phyloP scores from a whole-genome alignment of 495 filamentous ascomycete species.

The Annulohypoxylon nitens region DNA sequence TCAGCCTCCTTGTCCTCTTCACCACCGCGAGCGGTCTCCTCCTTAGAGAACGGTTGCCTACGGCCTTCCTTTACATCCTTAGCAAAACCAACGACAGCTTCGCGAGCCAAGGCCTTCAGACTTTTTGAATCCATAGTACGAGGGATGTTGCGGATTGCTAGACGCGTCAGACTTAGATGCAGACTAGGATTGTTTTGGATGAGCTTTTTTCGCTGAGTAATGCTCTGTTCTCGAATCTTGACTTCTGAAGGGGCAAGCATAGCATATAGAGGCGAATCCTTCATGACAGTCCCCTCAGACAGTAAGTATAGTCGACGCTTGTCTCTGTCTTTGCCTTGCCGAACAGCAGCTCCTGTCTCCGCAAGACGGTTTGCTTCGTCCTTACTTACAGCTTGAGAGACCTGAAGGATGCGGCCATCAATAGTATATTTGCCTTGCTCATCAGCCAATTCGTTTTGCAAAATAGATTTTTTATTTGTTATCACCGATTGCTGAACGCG shows the following conservation, averaged over 20 bases:
- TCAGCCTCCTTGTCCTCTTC: slow-evolving; percentile 85
- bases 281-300: slow-evolving; percentile 83
- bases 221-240: slow-evolving; percentile 87
- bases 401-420: slow-evolving; percentile 86
- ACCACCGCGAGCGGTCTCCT: slow-evolving; percentile 83
- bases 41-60: slow-evolving; percentile 83
- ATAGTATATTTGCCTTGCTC: slow-evolving; percentile 85
- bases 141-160: slow-evolving; percentile 95
- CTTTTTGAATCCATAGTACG: slow-evolving; percentile 86
- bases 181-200: slow-evolving; percentile 91
- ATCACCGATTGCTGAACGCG: slow-evolving; percentile 60
- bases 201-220: slow-evolving; percentile 87
- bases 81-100: slow-evolving; percentile 93
- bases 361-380: slow-evolving; percentile 80
- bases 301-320: slow-evolving; percentile 94
- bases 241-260: slow-evolving; percentile 83
- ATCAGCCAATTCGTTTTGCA: slow-evolving; percentile 85
- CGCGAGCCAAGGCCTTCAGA: slow-evolving; percentile 88
- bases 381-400: slow-evolving; percentile 86
- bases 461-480: slow-evolving; percentile 76
- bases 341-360: slow-evolving; percentile 71
- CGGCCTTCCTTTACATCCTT: slow-evolving; percentile 82
- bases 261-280: slow-evolving; percentile 77
- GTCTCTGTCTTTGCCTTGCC: slow-evolving; percentile 81
- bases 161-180: slow-evolving; percentile 89